Conservation (phyloP, 345 rosid genomes). For the Pistacia vera region DNA sequence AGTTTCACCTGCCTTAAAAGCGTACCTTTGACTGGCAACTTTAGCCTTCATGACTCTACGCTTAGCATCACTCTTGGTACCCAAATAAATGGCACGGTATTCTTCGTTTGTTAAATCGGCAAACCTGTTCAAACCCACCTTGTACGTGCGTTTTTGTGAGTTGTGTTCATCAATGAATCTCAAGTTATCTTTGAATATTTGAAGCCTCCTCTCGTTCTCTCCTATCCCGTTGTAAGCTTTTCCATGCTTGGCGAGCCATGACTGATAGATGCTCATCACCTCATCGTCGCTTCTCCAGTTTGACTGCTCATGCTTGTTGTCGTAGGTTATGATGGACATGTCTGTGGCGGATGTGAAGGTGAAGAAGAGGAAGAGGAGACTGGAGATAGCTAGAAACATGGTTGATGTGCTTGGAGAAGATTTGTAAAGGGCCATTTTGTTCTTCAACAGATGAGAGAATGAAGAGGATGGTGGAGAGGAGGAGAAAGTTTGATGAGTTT, state of each 20-base stretch:
- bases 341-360: constrained; percentile 44
- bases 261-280: constrained; percentile 60
- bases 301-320: constrained; percentile 30
- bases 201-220: constrained; percentile 56
- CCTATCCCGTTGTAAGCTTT: constrained; percentile 59
- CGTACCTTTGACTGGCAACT: constrained; percentile 41
- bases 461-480: constrained; percentile 9
- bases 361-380: constrained; percentile 35
- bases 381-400: constrained; percentile 14
- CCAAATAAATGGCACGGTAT: constrained; percentile 60
- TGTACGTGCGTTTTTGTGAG: constrained; percentile 52
- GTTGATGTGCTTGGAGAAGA: constrained; percentile 16
- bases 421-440: background rate
- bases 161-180: constrained; percentile 74
- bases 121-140: constrained; percentile 71
- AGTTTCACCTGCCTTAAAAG: constrained; percentile 36
- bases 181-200: constrained; percentile 80
- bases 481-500: background rate
- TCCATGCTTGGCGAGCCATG: constrained; percentile 63
- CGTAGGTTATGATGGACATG: constrained; percentile 37
- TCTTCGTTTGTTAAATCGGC: constrained; percentile 86
- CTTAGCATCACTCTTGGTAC: constrained; percentile 41
- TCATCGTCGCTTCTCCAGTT: constrained; percentile 71
- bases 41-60: constrained; percentile 52
- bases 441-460: constrained; percentile 7